Conservation (phyloP, 139 green algal species). For the Auxenochlorella pyrenoidosa region DNA sequence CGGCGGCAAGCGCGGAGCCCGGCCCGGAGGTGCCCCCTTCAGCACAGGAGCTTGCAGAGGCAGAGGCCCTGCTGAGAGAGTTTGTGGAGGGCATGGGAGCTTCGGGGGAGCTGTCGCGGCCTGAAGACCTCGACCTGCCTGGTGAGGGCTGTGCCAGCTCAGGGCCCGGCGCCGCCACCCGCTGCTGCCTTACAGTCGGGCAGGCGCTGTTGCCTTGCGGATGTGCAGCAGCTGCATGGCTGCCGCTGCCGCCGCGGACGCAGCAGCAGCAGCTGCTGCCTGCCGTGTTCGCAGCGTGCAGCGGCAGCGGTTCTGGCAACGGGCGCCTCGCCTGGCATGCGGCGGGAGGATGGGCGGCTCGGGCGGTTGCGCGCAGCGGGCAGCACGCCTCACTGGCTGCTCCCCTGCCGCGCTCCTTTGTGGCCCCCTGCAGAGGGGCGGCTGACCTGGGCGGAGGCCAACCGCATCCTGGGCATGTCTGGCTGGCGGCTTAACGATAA, state of each 20-base stretch:
- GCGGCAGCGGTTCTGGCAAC: too few relatives aligned
- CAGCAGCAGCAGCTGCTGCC: too few relatives aligned
- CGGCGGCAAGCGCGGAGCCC: not conserved
- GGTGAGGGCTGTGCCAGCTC: not conserved
- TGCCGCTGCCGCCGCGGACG: not conserved
- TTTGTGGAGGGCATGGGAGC: slow-evolving; percentile 26
- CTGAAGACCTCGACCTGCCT: slow-evolving; percentile 8
- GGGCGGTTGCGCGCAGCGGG: too few relatives aligned
- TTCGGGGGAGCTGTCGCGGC: not conserved
- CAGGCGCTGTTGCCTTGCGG: too few relatives aligned
- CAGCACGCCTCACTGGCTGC: not conserved
- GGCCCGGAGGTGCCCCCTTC: not conserved
- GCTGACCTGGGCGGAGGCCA: not conserved
- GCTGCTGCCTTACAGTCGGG: not conserved
- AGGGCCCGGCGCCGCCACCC: too few relatives aligned
- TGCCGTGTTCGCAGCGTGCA: too few relatives aligned
- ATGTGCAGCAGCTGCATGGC: not conserved
- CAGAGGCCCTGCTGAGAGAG: not conserved
- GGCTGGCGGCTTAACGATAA: slow-evolving; percentile 67
- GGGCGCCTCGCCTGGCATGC: too few relatives aligned
- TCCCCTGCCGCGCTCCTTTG: not conserved
- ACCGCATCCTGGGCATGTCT: slow-evolving; percentile 61
- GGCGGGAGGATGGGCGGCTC: too few relatives aligned
- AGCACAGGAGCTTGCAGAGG: not conserved
- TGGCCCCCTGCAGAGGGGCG: not conserved